Evolutionary conservation across 768 basidiomycete species (phyloP), one percentile per base, ranked within the genome.

Genomic region (Russula olivacea): DNA sequence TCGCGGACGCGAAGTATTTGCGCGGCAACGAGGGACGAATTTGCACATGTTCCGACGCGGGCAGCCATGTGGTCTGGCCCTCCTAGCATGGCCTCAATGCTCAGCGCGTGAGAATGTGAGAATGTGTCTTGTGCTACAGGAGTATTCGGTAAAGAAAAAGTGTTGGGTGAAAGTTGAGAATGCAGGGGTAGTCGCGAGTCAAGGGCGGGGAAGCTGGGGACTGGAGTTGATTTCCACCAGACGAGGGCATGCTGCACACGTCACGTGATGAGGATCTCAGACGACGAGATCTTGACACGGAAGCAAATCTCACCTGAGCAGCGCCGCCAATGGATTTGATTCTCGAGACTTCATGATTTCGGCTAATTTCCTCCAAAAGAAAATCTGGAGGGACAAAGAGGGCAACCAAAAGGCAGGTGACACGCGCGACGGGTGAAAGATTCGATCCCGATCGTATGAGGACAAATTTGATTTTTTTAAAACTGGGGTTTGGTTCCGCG

Each of bases 171-270:
- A 61, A 92, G 86, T 69, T 90, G 89, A 1, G 81, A 75, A 68
- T 88, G 82, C 8, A 92, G 74, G 0, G 87, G 83, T n/a, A 83
- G 72, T 66, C 83, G 81, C 2, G 89, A 83, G 69, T 91, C 88
- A 55, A 92, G 77, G 19, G 84, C 81, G 25, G 88, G 87, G 58
- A 93, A 78, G 9, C 84, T 85, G 15, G 86, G 84, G 14, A 89
- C 81, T 11, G 89, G 81, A 9, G 85, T 87, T 1, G 88, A 85
- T 74, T 89, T 90, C 89, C 90, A 92, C 88, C 89, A 92, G 45
- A 93, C 90, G 21, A 91, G 77, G 3, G 89, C 88, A 71, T 87
- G 85, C 84, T 78, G 48, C 15, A 45, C 34, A 17, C 2, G 28
- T 55, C 63, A 64, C 63, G 58, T 60, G 59, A 43, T 60, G 25